A percentile compares a stretch with the other conserved stretches of the same genome.
These are phyloP conservation scores for Tylopilus sp. DNA, from an alignment of 1,284 basidiomycete genomes.

Conservation along the genomic window DNA sequence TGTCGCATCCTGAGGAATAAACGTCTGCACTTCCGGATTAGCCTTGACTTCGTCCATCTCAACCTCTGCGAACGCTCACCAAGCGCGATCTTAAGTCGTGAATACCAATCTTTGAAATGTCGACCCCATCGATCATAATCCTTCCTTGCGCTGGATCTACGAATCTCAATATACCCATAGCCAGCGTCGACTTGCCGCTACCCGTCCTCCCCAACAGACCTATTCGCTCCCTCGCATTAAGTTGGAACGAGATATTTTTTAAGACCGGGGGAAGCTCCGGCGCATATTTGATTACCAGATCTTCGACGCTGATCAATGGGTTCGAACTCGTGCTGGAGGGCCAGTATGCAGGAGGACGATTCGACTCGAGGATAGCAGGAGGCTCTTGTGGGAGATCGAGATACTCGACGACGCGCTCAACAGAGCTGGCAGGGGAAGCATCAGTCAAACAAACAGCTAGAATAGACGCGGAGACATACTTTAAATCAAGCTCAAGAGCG, in stretches of 20 bases:
- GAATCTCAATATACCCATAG: slow-evolving; percentile 85
- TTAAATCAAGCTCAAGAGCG: slow-evolving; percentile 41
- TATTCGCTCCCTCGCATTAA: slow-evolving; percentile 63
- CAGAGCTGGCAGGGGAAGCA: slow-evolving; percentile 69
- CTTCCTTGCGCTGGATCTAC: slow-evolving; percentile 78
- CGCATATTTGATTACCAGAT: slow-evolving; percentile 78
- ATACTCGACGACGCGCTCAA: slow-evolving; percentile 89
- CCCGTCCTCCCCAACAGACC: slow-evolving; percentile 77
- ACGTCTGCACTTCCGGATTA: slow-evolving; percentile 47
- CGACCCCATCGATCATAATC: slow-evolving; percentile 85
- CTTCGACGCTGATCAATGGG: slow-evolving; percentile 58
- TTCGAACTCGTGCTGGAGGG: slow-evolving; percentile 64
- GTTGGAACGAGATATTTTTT: slow-evolving; percentile 65
- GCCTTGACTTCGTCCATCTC: neutral
- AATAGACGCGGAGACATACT: slow-evolving; percentile 16
- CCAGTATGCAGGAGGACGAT: slow-evolving; percentile 81
- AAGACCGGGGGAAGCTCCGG: slow-evolving; percentile 83
- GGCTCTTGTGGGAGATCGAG: slow-evolving; percentile 85
- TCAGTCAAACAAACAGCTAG: slow-evolving; percentile 41
- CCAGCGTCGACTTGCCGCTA: slow-evolving; percentile 79
- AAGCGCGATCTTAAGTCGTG: slow-evolving; percentile 77
- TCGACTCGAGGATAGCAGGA: slow-evolving; percentile 62
- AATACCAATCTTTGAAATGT: slow-evolving; percentile 84
- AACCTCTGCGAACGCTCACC: slow-evolving; percentile 38
- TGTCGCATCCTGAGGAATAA: slow-evolving; percentile 81